Conservation (phyloP, 2,329 filamentous ascomycete species). For the Aspergillus sp. region DNA sequence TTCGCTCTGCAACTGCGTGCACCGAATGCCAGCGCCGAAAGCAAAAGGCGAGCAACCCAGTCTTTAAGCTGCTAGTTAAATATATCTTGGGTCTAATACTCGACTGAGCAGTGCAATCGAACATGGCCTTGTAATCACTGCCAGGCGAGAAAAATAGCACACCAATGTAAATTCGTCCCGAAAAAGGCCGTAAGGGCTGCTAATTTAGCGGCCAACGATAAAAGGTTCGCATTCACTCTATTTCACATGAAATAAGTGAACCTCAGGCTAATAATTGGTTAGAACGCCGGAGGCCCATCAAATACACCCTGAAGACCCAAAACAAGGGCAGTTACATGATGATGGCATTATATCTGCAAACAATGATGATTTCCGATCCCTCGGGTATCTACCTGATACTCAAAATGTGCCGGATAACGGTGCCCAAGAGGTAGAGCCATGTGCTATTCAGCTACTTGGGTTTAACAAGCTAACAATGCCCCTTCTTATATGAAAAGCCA, state of each 20-base stretch:
- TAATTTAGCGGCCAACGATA: neutral
- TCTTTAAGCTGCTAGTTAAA: neutral
- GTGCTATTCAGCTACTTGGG: neutral
- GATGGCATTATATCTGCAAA: neutral
- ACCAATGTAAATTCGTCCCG: slow-evolving; percentile 47
- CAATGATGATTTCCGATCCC: slow-evolving; percentile 13
- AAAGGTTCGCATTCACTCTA: slow-evolving; percentile 13
- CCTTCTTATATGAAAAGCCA: neutral
- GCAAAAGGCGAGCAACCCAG: slow-evolving; percentile 43
- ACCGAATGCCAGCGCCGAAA: slow-evolving; percentile 53
- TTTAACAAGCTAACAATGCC: neutral
- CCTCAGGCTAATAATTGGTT: neutral
- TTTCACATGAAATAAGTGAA: neutral
- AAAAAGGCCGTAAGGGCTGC: slow-evolving; percentile 27
- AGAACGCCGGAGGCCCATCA: neutral
- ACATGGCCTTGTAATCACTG: slow-evolving; percentile 55
- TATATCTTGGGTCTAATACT: slow-evolving; percentile 9
- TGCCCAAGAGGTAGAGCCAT: neutral
- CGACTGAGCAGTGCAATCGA: slow-evolving; percentile 45
- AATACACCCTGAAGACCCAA: neutral
- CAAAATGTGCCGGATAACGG: neutral
- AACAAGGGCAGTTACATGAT: neutral
- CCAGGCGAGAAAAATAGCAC: slow-evolving; percentile 48
- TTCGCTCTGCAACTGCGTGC: slow-evolving; percentile 35
- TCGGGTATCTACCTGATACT: slow-evolving; percentile 20